Conservation (phyloP, 2,329 filamentous ascomycete genomes). For the Lasiodiplodia gonubiensis region DNA sequence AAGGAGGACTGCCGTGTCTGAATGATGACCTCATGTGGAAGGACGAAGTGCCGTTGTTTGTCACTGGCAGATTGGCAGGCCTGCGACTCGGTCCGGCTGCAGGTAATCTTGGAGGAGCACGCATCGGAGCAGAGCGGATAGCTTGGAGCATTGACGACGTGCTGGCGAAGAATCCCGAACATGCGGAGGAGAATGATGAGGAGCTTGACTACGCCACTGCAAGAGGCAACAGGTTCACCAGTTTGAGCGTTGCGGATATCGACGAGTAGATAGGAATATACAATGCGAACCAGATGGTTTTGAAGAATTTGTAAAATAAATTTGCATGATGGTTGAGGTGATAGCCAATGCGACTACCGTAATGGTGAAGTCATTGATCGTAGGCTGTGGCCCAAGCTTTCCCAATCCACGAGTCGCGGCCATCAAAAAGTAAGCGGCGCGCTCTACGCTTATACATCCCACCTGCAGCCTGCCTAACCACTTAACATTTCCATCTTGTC, state of each 20-base stretch:
- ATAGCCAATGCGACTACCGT: background rate
- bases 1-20: constrained; percentile 73
- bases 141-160: constrained; percentile 72
- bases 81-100: constrained; percentile 74
- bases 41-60: constrained; percentile 73
- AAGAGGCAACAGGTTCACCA: constrained; percentile 12
- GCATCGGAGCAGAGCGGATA: constrained; percentile 74
- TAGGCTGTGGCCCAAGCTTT: constrained; percentile 35
- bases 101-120: constrained; percentile 74
- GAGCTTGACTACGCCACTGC: constrained; percentile 12
- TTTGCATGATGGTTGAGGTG: background rate
- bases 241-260: constrained; percentile 1
- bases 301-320: background rate
- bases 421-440: constrained; percentile 30
- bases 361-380: constrained; percentile 43
- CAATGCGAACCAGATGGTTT: background rate
- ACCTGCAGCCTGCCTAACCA: constrained; percentile 15
- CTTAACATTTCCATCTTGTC: background rate
- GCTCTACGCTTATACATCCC: background rate
- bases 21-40: constrained; percentile 80
- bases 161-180: constrained; percentile 41
- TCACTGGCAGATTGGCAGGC: constrained; percentile 70
- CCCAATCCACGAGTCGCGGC: constrained; percentile 37
- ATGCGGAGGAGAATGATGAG: constrained; percentile 1
- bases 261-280: background rate